These are phyloP conservation scores for Crepidotus variabilis DNA, from an alignment of 768 basidiomycete genomes.

Conservation along the genomic window DNA sequence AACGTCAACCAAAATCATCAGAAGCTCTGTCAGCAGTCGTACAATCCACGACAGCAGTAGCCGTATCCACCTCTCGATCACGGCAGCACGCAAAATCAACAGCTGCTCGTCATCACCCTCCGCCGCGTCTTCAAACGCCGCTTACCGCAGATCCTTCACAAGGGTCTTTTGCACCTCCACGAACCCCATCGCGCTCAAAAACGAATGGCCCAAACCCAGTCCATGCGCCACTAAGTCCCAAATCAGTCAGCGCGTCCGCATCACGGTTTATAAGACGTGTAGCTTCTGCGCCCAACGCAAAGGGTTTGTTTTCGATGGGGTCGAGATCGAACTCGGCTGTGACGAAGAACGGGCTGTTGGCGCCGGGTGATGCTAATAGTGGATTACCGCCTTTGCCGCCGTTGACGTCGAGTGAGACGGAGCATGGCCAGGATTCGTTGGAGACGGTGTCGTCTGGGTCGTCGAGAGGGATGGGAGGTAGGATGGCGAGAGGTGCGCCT, in stretches of 20 bases:
- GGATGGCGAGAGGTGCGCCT: slow-evolving; percentile 39
- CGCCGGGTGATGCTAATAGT: slow-evolving; percentile 53
- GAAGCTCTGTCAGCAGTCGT: slow-evolving; percentile 28
- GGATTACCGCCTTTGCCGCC: slow-evolving; percentile 50
- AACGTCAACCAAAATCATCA: slow-evolving; percentile 31
- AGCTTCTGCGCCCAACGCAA: slow-evolving; percentile 95
- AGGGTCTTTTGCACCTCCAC: slow-evolving; percentile 37
- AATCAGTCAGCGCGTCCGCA: slow-evolving; percentile 67
- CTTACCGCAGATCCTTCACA: slow-evolving; percentile 46
- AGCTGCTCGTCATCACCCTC: slow-evolving; percentile 16
- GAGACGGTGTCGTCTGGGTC: slow-evolving; percentile 80
- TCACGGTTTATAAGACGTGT: slow-evolving; percentile 92
- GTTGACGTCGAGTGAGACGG: slow-evolving; percentile 43
- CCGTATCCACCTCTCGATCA: slow-evolving; percentile 20
- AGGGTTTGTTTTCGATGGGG: slow-evolving; percentile 73
- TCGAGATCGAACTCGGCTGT: slow-evolving; percentile 50
- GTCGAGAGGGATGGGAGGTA: slow-evolving; percentile 41
- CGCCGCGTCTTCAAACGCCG: slow-evolving; percentile 17
- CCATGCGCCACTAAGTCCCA: slow-evolving; percentile 52
- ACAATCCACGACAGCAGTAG: slow-evolving; percentile 19
- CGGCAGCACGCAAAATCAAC: slow-evolving; percentile 46
- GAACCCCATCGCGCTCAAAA: slow-evolving; percentile 41
- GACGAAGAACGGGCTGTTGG: slow-evolving; percentile 75
- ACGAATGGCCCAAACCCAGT: slow-evolving; percentile 25
- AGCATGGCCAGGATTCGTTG: slow-evolving; percentile 65